Percentiles rank a stretch among this genome's conserved stretches.
phyloP scores from a whole-genome alignment of 2,329 filamentous ascomycete species.

The Penicillium glabrum region DNA sequence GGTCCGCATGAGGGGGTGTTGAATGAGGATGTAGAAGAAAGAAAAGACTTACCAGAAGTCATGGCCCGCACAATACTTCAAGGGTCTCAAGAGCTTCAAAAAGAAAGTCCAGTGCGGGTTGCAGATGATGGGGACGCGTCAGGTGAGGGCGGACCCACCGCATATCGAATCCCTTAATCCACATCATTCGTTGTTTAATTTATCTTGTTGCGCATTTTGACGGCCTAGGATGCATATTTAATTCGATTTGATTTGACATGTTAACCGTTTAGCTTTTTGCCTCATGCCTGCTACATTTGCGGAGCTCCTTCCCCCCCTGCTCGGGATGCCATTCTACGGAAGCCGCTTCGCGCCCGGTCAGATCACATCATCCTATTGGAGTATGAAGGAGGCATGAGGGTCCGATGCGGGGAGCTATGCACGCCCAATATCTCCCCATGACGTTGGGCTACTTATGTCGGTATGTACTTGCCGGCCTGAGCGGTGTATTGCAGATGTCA shows the following conservation, averaged over 20 bases:
- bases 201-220: background rate
- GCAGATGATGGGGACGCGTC: slow-evolving; percentile 6
- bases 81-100: background rate
- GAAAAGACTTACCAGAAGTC: background rate
- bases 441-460: background rate
- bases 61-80: background rate
- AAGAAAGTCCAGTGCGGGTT: background rate
- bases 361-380: slow-evolving; percentile 3
- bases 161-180: background rate
- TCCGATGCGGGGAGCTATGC: background rate
- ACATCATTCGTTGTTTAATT: background rate
- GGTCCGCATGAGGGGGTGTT: background rate
- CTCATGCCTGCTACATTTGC: background rate
- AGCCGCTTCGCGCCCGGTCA: background rate
- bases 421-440: background rate
- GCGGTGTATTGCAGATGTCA: background rate
- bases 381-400: background rate
- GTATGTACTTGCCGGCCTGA: background rate
- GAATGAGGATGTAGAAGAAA: background rate
- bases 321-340: background rate
- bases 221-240: background rate
- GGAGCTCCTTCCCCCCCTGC: background rate
- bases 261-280: background rate
- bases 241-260: background rate
- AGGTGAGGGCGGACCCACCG: slow-evolving; percentile 3